Base-by-base conservation (phyloP, 805 yeast species). In the Candida patagonica region DNA sequence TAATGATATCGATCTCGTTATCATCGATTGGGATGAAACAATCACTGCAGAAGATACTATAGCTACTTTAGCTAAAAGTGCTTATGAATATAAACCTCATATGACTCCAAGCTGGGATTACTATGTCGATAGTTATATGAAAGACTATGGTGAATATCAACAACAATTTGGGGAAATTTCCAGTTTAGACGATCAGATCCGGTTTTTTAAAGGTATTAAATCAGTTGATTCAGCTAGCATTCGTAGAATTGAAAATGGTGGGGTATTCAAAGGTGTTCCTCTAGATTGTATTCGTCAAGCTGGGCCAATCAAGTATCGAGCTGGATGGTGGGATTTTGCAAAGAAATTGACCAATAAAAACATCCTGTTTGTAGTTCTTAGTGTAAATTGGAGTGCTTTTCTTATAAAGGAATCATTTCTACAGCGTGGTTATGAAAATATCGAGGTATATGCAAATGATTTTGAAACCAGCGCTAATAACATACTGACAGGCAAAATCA, bases 1-100 rank as follows among this genome's bases (percentile, higher is more conserved):
- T 13, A 35, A 30, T 26, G 38, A 42, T 10, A 33, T 47, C 17
- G 46, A 24, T 48, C 49, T 27, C 46, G 38, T 76, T 8, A 63
- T 76, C 1, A 56, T 71, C 2, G 86, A 78, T 48, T 78, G 81
- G 78, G 86, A 78, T 52, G 84, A 77, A 31, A 78, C 85, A 0
- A 65, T 75, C 21, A 76, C 85, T 0, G 46, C 50, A 5, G 51
- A 56, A 23, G 85, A 78, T 54, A 76, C 86, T 0, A 68, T 78
- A 22, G 54, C 54, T 20, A 50, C 72, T 4, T 61, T 76, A n/a
- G 74, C 76, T 10, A 57, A 65, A 26, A 65, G 74, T 2, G 72
- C 76, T 0, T 71, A 71, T 38, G 26, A 24, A 2, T 38, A 51
- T 12, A 63, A 66, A 31, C 68, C 68, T 3, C 53, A 54, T n/a